Evolutionary conservation across 1,139 yeast genomes (phyloP).

Genomic region (Taphrina confusa): DNA sequence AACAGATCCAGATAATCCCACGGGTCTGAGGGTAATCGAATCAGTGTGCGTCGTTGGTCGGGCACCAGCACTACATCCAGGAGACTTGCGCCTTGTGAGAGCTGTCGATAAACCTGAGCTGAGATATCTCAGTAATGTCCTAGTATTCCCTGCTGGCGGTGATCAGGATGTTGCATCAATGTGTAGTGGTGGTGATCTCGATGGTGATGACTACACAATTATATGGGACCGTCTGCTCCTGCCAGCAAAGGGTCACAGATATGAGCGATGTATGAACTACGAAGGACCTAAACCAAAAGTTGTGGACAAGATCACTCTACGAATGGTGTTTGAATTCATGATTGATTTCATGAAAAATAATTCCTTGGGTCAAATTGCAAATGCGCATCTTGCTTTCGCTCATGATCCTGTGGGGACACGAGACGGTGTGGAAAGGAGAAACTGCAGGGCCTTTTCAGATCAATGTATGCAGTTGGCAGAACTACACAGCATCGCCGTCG

Average conservation of each 20-base stretch:
- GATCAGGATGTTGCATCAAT: slow-evolving; percentile 36
- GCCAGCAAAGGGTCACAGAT: slow-evolving; percentile 34
- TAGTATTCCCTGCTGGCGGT: slow-evolving; percentile 36
- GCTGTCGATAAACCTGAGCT: slow-evolving; percentile 36
- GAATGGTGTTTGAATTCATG: slow-evolving; percentile 32
- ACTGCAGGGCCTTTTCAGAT: background rate
- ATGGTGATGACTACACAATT: slow-evolving; percentile 38
- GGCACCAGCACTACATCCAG: slow-evolving; percentile 37
- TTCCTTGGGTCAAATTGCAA: slow-evolving; percentile 35
- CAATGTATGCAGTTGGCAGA: slow-evolving; percentile 34
- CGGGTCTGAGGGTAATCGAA: slow-evolving; percentile 18
- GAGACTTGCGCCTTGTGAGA: slow-evolving; percentile 36
- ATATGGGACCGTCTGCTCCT: slow-evolving; percentile 36
- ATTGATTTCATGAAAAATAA: slow-evolving; percentile 36
- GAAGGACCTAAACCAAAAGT: slow-evolving; percentile 9
- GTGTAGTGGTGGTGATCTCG: slow-evolving; percentile 39
- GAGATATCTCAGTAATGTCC: slow-evolving; percentile 33
- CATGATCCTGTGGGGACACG: slow-evolving; percentile 24
- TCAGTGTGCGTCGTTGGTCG: slow-evolving; percentile 37
- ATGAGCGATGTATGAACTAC: slow-evolving; percentile 27
- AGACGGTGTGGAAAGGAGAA: slow-evolving; percentile 15
- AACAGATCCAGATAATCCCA: background rate
- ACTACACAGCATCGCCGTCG: slow-evolving; percentile 37
- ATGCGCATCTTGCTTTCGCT: slow-evolving; percentile 36
- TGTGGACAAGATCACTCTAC: slow-evolving; percentile 4